Evolutionary conservation across 805 yeast species (phyloP), one percentile per base, ranked within the genome.

Genomic region (Nakazawaea peltata): DNA sequence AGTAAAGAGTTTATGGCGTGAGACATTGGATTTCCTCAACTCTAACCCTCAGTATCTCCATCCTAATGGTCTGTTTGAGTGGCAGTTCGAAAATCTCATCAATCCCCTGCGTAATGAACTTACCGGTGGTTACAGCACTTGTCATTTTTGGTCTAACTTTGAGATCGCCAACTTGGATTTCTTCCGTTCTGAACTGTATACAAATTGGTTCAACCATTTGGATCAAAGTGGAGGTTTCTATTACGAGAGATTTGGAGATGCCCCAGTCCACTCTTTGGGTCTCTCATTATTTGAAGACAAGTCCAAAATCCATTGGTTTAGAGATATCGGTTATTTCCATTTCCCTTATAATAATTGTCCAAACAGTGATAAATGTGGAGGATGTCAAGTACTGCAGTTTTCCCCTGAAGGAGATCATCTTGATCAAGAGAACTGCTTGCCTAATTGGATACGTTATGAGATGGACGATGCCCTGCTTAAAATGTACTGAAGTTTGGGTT

Each of bases 181-280:
- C 45, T 81, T 65, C 58, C 59, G 95, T 35, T 57, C 69, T 17
- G 77, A 81, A 36, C 28, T 19, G 14, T 86, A 85, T 49, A 59
- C 65, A 26, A 56, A 58, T 10, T 85, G 82, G 75, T 73, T 79
- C 47, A 59, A 78, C 19, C 59, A 65, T 48, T 57, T 86, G 28
- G 95, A 85, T 39, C 41, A 64, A 4, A 57, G 76, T 1, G 92
- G 94, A 16, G 90, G 90, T 3, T 85, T 85, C 49, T 86, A 83
- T 54, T 85, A 86, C 48, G 95, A 87, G 54, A 60, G 95, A 39
- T 85, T 95, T 95, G 95, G 95, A 2, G 95, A 85, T 60, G 95
- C 94, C 0, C 95, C 95, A 0, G 92, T 85, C 1, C 92, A 84
- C 53, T 73, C 86, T 3, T 48, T 86, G 28, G 95, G 90, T 0